Conservation (phyloP, 2,329 filamentous ascomycete species). For the Lomentospora prolificans region DNA sequence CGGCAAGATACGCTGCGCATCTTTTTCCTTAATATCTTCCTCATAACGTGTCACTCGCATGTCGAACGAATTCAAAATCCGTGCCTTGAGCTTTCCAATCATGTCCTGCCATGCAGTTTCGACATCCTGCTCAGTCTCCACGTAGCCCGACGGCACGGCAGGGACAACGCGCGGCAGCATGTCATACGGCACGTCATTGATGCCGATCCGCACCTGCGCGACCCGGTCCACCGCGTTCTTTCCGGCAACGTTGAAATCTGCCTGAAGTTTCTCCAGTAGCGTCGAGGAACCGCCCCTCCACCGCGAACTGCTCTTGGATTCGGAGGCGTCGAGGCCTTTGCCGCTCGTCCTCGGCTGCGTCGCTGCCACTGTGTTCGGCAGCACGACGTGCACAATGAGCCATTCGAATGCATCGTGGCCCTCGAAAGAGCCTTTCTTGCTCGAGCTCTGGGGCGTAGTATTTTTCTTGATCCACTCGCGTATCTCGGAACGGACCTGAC, state of each 20-base stretch:
- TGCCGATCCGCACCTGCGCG: conserved; percentile 71
- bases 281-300: conserved; percentile 75
- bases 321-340: conserved; percentile 45
- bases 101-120: conserved; percentile 77
- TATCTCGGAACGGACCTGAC: conserved; percentile 63
- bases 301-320: conserved; percentile 60
- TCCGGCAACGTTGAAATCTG: conserved; percentile 72
- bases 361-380: conserved; percentile 74
- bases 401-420: conserved; percentile 96
- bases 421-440: conserved; percentile 59
- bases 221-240: conserved; percentile 70
- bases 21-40: conserved; percentile 91
- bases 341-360: conserved; percentile 61
- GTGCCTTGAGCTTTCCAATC: conserved; percentile 73
- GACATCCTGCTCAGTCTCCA: conserved; percentile 66
- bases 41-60: conserved; percentile 87
- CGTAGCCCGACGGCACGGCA: conserved; percentile 52
- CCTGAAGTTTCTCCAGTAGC: conserved; percentile 77
- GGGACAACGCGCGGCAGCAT: conserved; percentile 52
- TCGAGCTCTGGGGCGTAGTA: conserved; percentile 45
- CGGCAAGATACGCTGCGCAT: conserved; percentile 73
- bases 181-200: conserved; percentile 59
- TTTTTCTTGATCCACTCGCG: conserved; percentile 86
- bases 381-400: conserved; percentile 84
- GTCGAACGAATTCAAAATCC: conserved; percentile 86